Conservation (phyloP, 257 asterid genomes). For the Scutellaria galericulata region DNA sequence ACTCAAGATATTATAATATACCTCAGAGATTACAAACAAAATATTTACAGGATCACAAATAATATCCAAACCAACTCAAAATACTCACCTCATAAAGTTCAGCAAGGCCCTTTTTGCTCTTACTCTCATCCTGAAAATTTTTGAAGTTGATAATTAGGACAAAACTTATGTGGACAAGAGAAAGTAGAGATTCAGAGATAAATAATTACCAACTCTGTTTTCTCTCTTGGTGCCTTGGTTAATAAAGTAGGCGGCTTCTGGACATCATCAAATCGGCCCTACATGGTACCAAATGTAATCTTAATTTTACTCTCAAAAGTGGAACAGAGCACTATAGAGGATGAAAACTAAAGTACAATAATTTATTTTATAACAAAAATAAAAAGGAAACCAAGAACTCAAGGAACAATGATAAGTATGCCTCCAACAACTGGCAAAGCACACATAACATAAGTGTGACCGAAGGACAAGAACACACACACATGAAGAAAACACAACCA, state of each 20-base stretch:
- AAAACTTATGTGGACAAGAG: slow-evolving; percentile 25
- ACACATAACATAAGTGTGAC: not conserved
- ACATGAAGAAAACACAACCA: not conserved
- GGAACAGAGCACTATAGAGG: slow-evolving; percentile 18
- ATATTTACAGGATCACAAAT: slow-evolving; percentile 10
- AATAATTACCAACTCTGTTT: slow-evolving; percentile 67
- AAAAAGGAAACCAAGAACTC: not conserved
- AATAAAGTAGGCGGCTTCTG: slow-evolving; percentile 69
- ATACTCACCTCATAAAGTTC: slow-evolving; percentile 87
- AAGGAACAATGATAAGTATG: not conserved
- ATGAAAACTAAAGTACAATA: slow-evolving; percentile 9
- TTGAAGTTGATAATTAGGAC: slow-evolving; percentile 28
- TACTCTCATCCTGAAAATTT: slow-evolving; percentile 80
- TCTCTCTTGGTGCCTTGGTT: slow-evolving; percentile 70
- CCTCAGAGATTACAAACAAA: not conserved
- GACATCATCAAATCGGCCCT: slow-evolving; percentile 92
- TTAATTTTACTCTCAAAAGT: slow-evolving; percentile 19
- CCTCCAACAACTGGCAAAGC: slow-evolving; percentile 4
- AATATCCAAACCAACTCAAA: not conserved
- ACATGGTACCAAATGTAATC: slow-evolving; percentile 26
- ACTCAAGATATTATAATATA: slow-evolving; percentile 9
- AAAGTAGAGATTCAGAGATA: slow-evolving; percentile 22
- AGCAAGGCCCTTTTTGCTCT: slow-evolving; percentile 94
- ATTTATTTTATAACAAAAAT: slow-evolving; percentile 3
- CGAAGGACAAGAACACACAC: too few species aligned